A percentile compares a stretch with the other conserved stretches of the same genome.
Conservation (phyloP, 2,329 filamentous ascomycete species). For the Penicillium griseofulvum region DNA sequence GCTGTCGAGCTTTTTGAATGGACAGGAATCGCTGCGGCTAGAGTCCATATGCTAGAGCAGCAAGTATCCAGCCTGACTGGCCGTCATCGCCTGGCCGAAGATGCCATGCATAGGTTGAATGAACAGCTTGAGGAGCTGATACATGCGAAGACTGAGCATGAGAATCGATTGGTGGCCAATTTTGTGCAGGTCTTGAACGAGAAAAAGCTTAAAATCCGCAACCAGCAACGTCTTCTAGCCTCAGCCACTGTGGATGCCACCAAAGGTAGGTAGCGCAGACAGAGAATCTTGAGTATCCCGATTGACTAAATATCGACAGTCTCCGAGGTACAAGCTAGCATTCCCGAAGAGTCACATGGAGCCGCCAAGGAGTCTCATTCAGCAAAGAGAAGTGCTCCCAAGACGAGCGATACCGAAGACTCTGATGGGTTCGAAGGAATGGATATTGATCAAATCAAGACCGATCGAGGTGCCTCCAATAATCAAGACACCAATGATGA, state of each 20-base stretch:
- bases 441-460: conserved; percentile 30
- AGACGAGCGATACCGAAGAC: conserved; percentile 23
- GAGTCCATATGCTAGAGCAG: conserved; percentile 43
- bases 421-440: conserved; percentile 40
- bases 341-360: conserved; percentile 10
- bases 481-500: conserved; percentile 29
- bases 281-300: background rate
- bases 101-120: conserved; percentile 52
- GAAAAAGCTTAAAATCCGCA: conserved; percentile 64
- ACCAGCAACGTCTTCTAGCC: conserved; percentile 57
- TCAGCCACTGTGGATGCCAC: conserved; percentile 47
- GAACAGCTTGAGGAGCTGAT: conserved; percentile 58
- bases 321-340: conserved; percentile 25
- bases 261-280: conserved; percentile 29
- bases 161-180: conserved; percentile 57
- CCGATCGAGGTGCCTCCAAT: conserved; percentile 7
- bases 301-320: conserved; percentile 17
- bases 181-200: conserved; percentile 59
- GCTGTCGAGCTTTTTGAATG: conserved; percentile 59
- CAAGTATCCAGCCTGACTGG: conserved; percentile 43
- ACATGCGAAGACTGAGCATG: conserved; percentile 55
- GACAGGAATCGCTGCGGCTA: conserved; percentile 49
- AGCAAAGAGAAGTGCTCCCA: conserved; percentile 31
- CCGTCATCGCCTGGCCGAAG: conserved; percentile 46
- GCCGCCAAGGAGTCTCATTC: conserved; percentile 15